phyloP scores from a whole-genome alignment of 345 rosid genomes.

The rapeseed (Brassica napus) region DNA sequence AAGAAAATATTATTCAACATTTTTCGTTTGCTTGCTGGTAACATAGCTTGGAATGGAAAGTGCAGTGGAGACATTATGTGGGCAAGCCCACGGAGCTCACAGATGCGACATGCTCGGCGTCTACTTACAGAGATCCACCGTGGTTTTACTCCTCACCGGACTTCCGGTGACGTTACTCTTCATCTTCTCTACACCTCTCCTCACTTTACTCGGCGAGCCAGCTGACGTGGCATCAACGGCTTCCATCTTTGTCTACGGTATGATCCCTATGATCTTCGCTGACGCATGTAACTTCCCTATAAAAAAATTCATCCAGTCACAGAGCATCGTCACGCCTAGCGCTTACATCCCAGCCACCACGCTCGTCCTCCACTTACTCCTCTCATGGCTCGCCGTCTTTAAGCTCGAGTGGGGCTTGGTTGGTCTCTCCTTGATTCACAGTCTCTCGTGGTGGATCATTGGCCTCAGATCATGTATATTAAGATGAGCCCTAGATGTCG shows the following conservation, averaged over 20 bases:
- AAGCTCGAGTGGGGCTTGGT: slow-evolving; percentile 49
- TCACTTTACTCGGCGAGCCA: slow-evolving; percentile 59
- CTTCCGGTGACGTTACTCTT: slow-evolving; percentile 55
- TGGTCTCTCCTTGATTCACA: slow-evolving; percentile 50
- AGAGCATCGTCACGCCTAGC: slow-evolving; percentile 63
- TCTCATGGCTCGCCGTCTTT: slow-evolving; percentile 56
- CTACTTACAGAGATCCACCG: slow-evolving; percentile 67
- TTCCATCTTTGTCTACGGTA: slow-evolving; percentile 57
- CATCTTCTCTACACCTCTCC: slow-evolving; percentile 51
- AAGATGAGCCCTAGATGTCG: slow-evolving; percentile 47
- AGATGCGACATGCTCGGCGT: slow-evolving; percentile 64
- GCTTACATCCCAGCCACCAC: slow-evolving; percentile 61
- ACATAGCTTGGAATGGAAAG: slow-evolving; percentile 79
- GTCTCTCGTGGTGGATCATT: slow-evolving; percentile 64
- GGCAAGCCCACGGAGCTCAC: slow-evolving; percentile 79
- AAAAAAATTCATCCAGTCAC: slow-evolving; percentile 64
- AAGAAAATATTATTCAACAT: no score
- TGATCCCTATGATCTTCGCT: slow-evolving; percentile 70
- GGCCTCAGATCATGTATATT: slow-evolving; percentile 58
- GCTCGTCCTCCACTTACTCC: slow-evolving; percentile 46
- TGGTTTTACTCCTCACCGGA: slow-evolving; percentile 52
- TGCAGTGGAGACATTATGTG: slow-evolving; percentile 78
- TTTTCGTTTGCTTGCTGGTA: not conserved
- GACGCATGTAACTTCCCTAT: slow-evolving; percentile 67
- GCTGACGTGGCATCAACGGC: slow-evolving; percentile 57